phyloP scores from a whole-genome alignment of 495 filamentous ascomycete genomes.

The Pyrenopolyporus hunteri region DNA sequence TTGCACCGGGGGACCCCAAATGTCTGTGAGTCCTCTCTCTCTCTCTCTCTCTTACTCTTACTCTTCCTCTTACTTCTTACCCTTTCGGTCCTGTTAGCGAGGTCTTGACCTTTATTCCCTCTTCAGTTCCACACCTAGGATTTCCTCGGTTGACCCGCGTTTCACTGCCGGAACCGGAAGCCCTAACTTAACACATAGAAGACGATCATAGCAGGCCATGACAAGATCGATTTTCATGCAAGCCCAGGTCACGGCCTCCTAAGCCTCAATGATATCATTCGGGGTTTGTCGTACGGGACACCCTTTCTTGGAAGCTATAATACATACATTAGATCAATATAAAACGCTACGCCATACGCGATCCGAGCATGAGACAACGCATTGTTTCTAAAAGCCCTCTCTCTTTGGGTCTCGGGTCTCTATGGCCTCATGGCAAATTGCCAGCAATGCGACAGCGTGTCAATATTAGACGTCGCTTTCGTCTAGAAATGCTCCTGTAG shows the following conservation, averaged over 20 bases:
- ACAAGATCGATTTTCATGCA: constrained; percentile 40
- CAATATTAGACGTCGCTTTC: constrained; percentile 12
- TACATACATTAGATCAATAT: constrained; percentile 16
- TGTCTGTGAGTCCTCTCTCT: constrained; percentile 30
- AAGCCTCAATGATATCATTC: constrained; percentile 25
- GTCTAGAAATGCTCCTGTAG: constrained; percentile 24
- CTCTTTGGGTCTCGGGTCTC: too few species aligned
- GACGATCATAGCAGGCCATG: constrained; percentile 32
- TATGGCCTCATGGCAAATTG: constrained; percentile 26
- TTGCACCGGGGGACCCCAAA: constrained; percentile 18
- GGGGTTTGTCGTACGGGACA: constrained; percentile 18
- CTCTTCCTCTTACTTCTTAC: too few species aligned
- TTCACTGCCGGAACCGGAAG: constrained; percentile 35
- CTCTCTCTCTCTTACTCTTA: too few species aligned
- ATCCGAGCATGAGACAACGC: constrained; percentile 35
- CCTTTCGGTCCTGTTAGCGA: constrained; percentile 29
- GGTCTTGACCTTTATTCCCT: constrained; percentile 13
- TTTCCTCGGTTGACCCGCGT: constrained; percentile 32
- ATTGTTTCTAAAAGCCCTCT: constrained; percentile 25
- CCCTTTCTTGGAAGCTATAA: not conserved
- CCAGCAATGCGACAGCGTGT: constrained; percentile 29
- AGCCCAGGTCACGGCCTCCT: constrained; percentile 29
- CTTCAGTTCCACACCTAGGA: constrained; percentile 29
- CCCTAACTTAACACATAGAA: constrained; percentile 9
- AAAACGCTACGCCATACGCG: constrained; percentile 25